Conservation (phyloP, 805 yeast genomes). For the Yamadazyma sp. region DNA sequence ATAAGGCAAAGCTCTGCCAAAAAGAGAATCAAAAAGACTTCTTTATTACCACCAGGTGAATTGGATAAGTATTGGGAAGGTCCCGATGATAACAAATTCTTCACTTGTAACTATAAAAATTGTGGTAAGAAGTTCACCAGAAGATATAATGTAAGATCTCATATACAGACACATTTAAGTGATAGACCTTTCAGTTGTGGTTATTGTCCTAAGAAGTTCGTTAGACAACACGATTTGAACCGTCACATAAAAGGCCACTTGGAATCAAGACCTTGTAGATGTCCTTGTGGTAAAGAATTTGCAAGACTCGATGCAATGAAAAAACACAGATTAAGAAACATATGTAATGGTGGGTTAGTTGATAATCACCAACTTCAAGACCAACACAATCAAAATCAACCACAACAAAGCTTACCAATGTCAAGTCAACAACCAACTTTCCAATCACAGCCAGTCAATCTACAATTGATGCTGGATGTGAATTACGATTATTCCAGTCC, state of each 20-base stretch:
- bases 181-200: conserved; percentile 89
- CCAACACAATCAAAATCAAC: not conserved
- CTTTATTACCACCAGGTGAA: conserved; percentile 85
- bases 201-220: conserved; percentile 80
- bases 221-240: conserved; percentile 89
- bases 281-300: conserved; percentile 94
- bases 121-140: conserved; percentile 86
- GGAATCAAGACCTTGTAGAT: conserved; percentile 60
- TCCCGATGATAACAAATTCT: conserved; percentile 68
- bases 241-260: conserved; percentile 87
- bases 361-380: not conserved
- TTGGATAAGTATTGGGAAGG: conserved; percentile 81
- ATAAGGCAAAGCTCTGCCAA: conserved; percentile 47
- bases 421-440: too few species aligned
- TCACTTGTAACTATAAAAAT: conserved; percentile 67
- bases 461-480: too few species aligned
- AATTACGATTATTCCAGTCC: conserved; percentile 1
- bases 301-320: conserved; percentile 85
- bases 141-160: conserved; percentile 89
- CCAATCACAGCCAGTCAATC: too few species aligned
- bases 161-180: conserved; percentile 92
- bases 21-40: conserved; percentile 50
- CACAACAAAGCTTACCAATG: not conserved
- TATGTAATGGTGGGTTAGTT: conserved; percentile 79
- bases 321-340: conserved; percentile 74